These are phyloP conservation scores for Blastosporella zonata DNA, from an alignment of 1,284 basidiomycete genomes.

Conservation along the genomic window DNA sequence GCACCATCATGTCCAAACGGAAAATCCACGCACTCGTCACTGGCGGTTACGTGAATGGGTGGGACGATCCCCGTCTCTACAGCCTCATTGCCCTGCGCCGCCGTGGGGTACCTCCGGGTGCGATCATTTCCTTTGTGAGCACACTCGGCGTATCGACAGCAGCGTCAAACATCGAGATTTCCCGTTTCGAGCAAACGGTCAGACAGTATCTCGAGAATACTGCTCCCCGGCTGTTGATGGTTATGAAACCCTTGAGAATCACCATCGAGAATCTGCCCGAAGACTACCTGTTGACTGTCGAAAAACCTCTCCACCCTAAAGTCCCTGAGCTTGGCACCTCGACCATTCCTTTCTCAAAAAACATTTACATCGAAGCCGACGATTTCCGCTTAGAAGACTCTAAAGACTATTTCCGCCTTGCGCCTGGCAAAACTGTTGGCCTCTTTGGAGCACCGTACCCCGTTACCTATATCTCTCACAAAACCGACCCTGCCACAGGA, in stretches of 20 bases:
- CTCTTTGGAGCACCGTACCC: slow-evolving; percentile 94
- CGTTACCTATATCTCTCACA: slow-evolving; percentile 91
- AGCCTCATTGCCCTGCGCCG: slow-evolving; percentile 94
- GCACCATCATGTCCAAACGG: slow-evolving; percentile 96
- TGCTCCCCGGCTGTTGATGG: slow-evolving; percentile 91
- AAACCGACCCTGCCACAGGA: slow-evolving; percentile 69
- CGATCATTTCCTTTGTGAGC: slow-evolving; percentile 91
- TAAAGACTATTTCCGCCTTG: slow-evolving; percentile 96
- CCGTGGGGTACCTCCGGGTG: slow-evolving; percentile 94
- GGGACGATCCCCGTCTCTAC: slow-evolving; percentile 99
- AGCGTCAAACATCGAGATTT: slow-evolving; percentile 81
- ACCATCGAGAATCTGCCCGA: slow-evolving; percentile 89
- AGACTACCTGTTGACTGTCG: slow-evolving; percentile 80
- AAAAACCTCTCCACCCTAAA: slow-evolving; percentile 96
- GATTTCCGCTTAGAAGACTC: slow-evolving; percentile 94
- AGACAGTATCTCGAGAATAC: slow-evolving; percentile 88
- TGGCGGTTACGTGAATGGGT: slow-evolving; percentile 82
- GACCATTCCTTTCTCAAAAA: slow-evolving; percentile 84
- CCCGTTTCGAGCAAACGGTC: slow-evolving; percentile 88
- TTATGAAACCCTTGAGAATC: slow-evolving; percentile 88
- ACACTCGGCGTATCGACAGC: slow-evolving; percentile 91
- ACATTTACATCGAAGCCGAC: slow-evolving; percentile 90
- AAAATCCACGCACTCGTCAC: slow-evolving; percentile 92
- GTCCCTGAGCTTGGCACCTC: slow-evolving; percentile 84
- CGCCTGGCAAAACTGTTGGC: slow-evolving; percentile 96